Percentiles rank a stretch among this genome's conserved stretches.
phyloP scores from a whole-genome alignment of 176 grass and related monocot species.

The Dactylis glomerata region DNA sequence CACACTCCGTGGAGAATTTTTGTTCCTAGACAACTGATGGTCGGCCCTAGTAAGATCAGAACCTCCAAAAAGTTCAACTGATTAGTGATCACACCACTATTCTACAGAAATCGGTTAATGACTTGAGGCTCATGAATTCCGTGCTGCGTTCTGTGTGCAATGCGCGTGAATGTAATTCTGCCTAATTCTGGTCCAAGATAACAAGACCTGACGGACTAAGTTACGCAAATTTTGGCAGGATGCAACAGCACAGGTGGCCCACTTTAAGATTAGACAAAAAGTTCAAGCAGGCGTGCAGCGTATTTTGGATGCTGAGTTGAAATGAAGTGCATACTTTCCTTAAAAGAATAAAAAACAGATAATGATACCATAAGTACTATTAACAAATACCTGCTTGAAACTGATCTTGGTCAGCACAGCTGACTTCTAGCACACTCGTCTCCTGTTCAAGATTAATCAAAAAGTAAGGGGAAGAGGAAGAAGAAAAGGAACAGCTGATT shows the following conservation, averaged over 20 bases:
- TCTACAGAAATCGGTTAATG: not conserved
- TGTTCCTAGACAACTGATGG: not conserved
- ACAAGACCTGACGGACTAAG: not conserved
- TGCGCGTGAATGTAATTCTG: not conserved
- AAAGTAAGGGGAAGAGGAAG: not conserved
- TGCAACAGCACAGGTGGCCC: not conserved
- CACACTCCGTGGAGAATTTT: not conserved
- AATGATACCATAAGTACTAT: not conserved
- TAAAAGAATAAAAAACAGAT: not conserved
- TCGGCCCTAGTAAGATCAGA: not conserved
- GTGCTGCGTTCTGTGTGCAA: not conserved
- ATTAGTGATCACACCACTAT: not conserved
- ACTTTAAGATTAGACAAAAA: not conserved
- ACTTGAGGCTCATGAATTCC: not conserved
- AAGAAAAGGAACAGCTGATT: not conserved
- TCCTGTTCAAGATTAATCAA: not conserved
- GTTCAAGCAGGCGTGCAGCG: not conserved
- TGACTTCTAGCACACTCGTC: not conserved
- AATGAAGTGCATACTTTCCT: not conserved
- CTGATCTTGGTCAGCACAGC: not conserved
- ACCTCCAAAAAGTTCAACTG: not conserved
- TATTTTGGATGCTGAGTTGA: not conserved
- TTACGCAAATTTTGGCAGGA: not conserved
- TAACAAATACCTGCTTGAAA: slow-evolving; percentile 16
- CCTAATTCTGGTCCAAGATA: not conserved